A percentile compares a stretch with the other conserved stretches of the same genome.
phyloP scores from a whole-genome alignment of 768 basidiomycete species.

The Cystofilobasidium bisporidii region DNA sequence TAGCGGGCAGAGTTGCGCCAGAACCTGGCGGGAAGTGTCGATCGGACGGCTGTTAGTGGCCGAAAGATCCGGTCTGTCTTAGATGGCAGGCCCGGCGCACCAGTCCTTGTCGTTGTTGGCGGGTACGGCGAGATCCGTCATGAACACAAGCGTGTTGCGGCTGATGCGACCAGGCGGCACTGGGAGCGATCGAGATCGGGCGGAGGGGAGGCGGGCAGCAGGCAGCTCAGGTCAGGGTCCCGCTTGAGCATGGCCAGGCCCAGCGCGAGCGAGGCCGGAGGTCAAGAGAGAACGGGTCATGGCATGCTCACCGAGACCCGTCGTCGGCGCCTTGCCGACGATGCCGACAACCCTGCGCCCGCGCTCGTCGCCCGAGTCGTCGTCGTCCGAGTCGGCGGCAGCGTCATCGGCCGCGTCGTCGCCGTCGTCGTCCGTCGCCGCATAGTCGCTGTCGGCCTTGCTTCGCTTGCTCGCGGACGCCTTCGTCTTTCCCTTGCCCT shows the following conservation, averaged over 20 bases:
- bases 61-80: too few relatives aligned
- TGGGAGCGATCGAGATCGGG: not conserved
- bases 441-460: not conserved
- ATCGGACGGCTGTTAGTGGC: too few relatives aligned
- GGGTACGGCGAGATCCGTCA: slow-evolving; percentile 59
- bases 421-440: not conserved
- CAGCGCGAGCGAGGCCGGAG: not conserved
- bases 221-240: not conserved
- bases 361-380: slow-evolving; percentile 6
- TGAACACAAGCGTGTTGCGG: slow-evolving; percentile 70
- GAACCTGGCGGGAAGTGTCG: too few relatives aligned
- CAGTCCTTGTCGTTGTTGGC: slow-evolving; percentile 75
- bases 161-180: slow-evolving; percentile 50
- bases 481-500: not conserved
- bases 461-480: not conserved
- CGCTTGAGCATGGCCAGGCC: not conserved
- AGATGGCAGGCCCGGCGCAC: too few relatives aligned
- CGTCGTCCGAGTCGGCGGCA: not conserved
- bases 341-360: slow-evolving; percentile 12
- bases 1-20: slow-evolving; percentile 58
- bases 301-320: slow-evolving; percentile 15
- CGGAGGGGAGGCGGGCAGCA: not conserved
- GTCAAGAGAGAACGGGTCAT: not conserved
- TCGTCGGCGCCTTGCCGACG: slow-evolving; percentile 16
- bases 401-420: not conserved